Conservation (phyloP, 345 rosid genomes). For the Jatropha curcas region DNA sequence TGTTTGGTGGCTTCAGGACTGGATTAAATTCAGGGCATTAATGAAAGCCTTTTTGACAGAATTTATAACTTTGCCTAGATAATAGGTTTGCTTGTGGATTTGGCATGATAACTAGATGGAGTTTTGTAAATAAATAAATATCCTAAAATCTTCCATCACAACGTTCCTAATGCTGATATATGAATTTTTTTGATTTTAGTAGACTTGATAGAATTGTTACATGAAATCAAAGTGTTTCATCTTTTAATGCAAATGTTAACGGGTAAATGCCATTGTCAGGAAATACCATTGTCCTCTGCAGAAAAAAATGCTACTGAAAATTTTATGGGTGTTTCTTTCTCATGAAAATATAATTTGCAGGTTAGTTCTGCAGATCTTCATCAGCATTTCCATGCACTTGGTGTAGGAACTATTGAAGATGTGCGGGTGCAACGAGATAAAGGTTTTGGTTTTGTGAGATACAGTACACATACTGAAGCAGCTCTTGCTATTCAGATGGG, state of each 20-base stretch:
- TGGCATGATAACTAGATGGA: neutral
- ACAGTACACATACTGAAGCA: conserved; percentile 84
- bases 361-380: conserved; percentile 59
- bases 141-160: neutral
- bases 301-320: neutral
- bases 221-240: neutral
- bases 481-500: conserved; percentile 90
- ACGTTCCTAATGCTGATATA: neutral
- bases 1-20: no score
- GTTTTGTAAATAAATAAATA: neutral
- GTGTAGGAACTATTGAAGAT: conserved; percentile 91
- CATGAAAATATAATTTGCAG: conserved; percentile 12
- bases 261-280: neutral
- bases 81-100: neutral
- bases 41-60: neutral
- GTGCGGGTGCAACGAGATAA: conserved; percentile 92
- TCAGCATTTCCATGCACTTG: conserved; percentile 79
- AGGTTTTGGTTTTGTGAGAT: conserved; percentile 97
- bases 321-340: neutral
- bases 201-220: neutral
- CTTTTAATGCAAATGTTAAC: neutral
- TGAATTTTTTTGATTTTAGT: neutral
- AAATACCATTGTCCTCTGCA: neutral
- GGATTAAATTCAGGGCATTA: neutral
- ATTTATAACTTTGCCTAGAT: neutral